Evolutionary conservation across 768 basidiomycete species (phyloP), one percentile per base, ranked within the genome.

Genomic region (Leccinum aurantiacum): DNA sequence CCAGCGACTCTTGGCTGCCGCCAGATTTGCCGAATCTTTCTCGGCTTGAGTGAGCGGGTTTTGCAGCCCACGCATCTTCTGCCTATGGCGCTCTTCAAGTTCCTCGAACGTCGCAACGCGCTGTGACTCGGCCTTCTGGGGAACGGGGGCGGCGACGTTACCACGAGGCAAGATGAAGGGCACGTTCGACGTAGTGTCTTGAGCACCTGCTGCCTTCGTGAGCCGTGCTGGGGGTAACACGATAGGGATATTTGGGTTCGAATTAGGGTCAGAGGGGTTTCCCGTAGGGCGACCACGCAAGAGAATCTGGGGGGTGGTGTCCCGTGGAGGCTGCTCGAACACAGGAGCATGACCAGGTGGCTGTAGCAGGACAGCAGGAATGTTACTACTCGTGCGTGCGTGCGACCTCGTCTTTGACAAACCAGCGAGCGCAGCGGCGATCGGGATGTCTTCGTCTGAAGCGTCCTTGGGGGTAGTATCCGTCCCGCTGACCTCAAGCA

Each of bases 101-200:
- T 96, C 93, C 73, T 95, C 94, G 70, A 90, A 92, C 2, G 93
- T 93, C 59, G 85, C 83, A 27, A 87, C 83, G 15, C 89, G 86
- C 44, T 77, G 73, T 4, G 71, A 64, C 25, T 79, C 76, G 3
- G 84, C 78, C 24, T 77, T 76, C 64, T 84, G 83, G 11, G 87
- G 85, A 38, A 74, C 63, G 6, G 77, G 77, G 19, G 78, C 67
- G 5, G 72, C 71, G 14, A 72, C 70, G 57, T 72, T 76, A n/a
- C 75, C 70, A 15, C 84, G 83, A 37, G 83, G 82, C 47, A 83
- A 67, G 46, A 75, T 79, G 24, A 75, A 73, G 0, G 82, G 67
- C 65, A 77, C 35, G 77, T 82, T 66, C 76, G 77, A 64, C 24
- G 63, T 27, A 37, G 71, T 15, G 38, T 72, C 67, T 63, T 69